A percentile compares a stretch with the other conserved stretches of the same genome.
phyloP scores from a whole-genome alignment of 2,329 filamentous ascomycete genomes.

The Pestalotiopsis sp. region DNA sequence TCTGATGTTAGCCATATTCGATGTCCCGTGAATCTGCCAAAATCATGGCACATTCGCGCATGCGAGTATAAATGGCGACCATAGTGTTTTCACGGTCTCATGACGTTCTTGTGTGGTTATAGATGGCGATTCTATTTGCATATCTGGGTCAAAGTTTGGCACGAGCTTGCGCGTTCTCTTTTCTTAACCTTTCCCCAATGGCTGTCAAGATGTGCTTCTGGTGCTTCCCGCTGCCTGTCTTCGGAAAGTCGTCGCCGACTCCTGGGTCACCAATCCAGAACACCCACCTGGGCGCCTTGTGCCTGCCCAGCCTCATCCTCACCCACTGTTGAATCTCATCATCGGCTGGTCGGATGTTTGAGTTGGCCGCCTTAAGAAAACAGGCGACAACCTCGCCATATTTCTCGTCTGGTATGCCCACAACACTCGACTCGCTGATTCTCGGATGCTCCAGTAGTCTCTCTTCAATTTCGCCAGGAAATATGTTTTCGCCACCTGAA shows the following conservation, averaged over 20 bases:
- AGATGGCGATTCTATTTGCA: neutral
- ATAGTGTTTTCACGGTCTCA: neutral
- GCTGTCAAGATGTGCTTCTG: constrained; percentile 60
- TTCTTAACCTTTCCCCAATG: neutral
- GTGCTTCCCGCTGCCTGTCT: constrained; percentile 96
- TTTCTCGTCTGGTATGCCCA: constrained; percentile 78
- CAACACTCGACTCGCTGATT: constrained; percentile 77
- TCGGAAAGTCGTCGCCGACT: constrained; percentile 68
- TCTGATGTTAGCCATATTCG: no score
- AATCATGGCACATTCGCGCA: no score
- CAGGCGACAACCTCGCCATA: constrained; percentile 88
- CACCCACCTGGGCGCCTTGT: constrained; percentile 86
- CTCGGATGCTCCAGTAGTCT: constrained; percentile 73
- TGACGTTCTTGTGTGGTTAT: neutral
- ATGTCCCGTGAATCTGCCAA: no score
- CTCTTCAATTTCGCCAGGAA: constrained; percentile 91
- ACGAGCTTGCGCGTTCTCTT: neutral
- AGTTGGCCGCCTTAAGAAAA: constrained; percentile 67
- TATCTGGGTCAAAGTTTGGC: neutral
- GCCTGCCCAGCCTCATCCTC: constrained; percentile 63
- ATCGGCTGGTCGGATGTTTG: constrained; percentile 42
- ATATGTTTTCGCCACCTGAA: constrained; percentile 82
- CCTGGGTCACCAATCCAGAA: constrained; percentile 68
- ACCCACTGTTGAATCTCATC: constrained; percentile 73
- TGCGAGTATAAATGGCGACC: neutral